phyloP scores from a whole-genome alignment of 495 filamentous ascomycete species.

The Corynascus novoguineensis region DNA sequence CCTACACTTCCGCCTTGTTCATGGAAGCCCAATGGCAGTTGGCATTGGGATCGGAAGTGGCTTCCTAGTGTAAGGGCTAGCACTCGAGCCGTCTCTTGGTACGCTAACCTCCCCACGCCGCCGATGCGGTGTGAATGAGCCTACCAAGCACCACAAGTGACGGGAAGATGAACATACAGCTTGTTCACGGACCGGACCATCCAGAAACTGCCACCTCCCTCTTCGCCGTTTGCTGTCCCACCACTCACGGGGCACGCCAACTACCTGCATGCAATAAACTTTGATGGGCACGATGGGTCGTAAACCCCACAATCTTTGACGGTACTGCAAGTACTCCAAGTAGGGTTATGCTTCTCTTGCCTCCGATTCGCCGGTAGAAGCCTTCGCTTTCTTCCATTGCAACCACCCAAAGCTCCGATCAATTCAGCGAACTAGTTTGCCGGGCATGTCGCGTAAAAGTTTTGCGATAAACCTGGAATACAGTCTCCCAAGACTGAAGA shows the following conservation, averaged over 20 bases:
- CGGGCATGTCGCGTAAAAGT: background rate
- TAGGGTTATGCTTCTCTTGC: too few relatives aligned
- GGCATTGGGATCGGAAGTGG: background rate
- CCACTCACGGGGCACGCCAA: background rate
- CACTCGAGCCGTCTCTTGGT: background rate
- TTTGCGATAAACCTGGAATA: background rate
- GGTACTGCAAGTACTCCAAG: too few relatives aligned
- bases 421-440: background rate
- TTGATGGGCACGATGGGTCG: too few relatives aligned
- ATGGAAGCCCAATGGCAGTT: background rate
- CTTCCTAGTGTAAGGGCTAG: background rate
- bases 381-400: constrained; percentile 3
- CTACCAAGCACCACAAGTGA: too few relatives aligned
- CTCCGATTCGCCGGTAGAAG: background rate
- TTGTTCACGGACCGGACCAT: constrained; percentile 9
- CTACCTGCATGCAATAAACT: constrained; percentile 8
- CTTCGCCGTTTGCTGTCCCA: constrained; percentile 18
- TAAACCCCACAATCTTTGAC: too few relatives aligned
- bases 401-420: background rate
- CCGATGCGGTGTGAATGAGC: constrained; percentile 7
- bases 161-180: too few relatives aligned
- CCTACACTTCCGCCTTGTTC: background rate
- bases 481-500: background rate
- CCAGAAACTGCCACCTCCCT: constrained; percentile 25
- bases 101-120: background rate